Evolutionary conservation across 2,329 filamentous ascomycete species (phyloP).

Genomic region (Spiromastix sp.): DNA sequence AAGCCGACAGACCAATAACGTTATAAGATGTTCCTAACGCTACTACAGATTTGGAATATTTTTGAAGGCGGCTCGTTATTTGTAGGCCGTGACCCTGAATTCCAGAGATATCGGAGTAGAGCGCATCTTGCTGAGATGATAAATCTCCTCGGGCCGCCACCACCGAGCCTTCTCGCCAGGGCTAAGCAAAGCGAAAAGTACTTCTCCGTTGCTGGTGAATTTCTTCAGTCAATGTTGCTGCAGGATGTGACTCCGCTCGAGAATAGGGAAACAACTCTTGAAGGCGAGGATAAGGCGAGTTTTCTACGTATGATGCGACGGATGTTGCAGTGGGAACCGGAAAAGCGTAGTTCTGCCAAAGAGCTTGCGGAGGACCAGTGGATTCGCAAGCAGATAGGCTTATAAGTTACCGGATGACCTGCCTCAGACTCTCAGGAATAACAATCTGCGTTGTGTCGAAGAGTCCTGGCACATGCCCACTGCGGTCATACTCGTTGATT

Average conservation of each 20-base stretch:
- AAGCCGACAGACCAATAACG: slow-evolving; percentile 13
- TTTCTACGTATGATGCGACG: slow-evolving; percentile 26
- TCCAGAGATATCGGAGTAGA: slow-evolving; percentile 29
- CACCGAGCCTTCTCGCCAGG: slow-evolving; percentile 21
- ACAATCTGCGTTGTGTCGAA: too few species aligned
- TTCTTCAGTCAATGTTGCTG: slow-evolving; percentile 15
- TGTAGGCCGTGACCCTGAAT: slow-evolving; percentile 27
- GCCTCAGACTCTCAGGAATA: too few species aligned
- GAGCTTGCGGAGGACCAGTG: slow-evolving; percentile 21
- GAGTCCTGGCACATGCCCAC: too few species aligned
- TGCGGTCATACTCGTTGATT: too few species aligned
- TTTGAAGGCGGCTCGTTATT: slow-evolving; percentile 38
- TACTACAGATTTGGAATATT: slow-evolving; percentile 37
- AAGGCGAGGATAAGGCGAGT: slow-evolving; percentile 20
- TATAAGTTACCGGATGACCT: too few species aligned
- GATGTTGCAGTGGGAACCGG: slow-evolving; percentile 28
- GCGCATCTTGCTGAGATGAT: slow-evolving; percentile 41
- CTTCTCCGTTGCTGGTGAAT: slow-evolving; percentile 27
- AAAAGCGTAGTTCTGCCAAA: slow-evolving; percentile 21
- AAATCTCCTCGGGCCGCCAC: slow-evolving; percentile 33
- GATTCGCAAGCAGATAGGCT: slow-evolving; percentile 13
- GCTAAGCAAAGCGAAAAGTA: slow-evolving; percentile 26
- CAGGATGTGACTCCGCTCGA: slow-evolving; percentile 21
- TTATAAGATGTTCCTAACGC: slow-evolving; percentile 6
- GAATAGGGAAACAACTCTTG: slow-evolving; percentile 27